A percentile compares a stretch with the other conserved stretches of the same genome.
phyloP scores from a whole-genome alignment of 2,329 filamentous ascomycete genomes.

The Mollisia scopiformis region DNA sequence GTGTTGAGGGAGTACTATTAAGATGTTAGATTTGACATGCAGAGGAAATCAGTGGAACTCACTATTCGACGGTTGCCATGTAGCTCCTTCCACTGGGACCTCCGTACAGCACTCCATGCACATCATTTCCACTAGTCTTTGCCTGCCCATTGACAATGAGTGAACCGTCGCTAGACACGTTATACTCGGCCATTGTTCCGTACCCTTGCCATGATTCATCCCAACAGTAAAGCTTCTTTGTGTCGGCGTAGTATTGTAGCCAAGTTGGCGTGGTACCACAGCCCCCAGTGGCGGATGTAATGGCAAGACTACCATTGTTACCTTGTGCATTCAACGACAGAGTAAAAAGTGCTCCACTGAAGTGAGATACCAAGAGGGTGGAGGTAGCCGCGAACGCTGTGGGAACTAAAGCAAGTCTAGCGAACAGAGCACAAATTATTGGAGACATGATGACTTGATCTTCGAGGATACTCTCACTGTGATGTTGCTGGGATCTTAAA shows the following conservation, averaged over 20 bases:
- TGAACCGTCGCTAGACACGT: constrained; percentile 37
- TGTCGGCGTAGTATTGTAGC: constrained; percentile 44
- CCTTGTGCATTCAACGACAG: constrained; percentile 35
- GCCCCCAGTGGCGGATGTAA: constrained; percentile 32
- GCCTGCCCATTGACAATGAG: constrained; percentile 39
- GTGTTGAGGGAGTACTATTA: constrained; percentile 15
- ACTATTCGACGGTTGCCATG: constrained; percentile 25
- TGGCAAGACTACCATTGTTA: constrained; percentile 10
- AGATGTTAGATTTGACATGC: constrained; percentile 1
- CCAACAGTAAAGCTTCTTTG: constrained; percentile 48
- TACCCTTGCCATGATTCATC: constrained; percentile 39
- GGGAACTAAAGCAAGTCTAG: constrained; percentile 7
- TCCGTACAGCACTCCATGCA: constrained; percentile 20
- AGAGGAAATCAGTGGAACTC: constrained; percentile 4
- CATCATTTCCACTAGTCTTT: constrained; percentile 16
- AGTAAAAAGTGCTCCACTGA: constrained; percentile 45
- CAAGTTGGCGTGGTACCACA: constrained; percentile 45
- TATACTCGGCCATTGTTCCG: constrained; percentile 39
- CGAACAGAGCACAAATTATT: constrained; percentile 1
- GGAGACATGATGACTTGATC: constrained; percentile 10
- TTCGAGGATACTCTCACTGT: background rate
- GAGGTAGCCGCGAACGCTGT: constrained; percentile 10
- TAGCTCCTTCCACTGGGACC: constrained; percentile 19
- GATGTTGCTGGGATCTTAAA: background rate
- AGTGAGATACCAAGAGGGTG: constrained; percentile 35